These are phyloP conservation scores for Lasiosphaeris hirsuta DNA, from an alignment of 495 filamentous ascomycete species.

Conservation along the genomic window DNA sequence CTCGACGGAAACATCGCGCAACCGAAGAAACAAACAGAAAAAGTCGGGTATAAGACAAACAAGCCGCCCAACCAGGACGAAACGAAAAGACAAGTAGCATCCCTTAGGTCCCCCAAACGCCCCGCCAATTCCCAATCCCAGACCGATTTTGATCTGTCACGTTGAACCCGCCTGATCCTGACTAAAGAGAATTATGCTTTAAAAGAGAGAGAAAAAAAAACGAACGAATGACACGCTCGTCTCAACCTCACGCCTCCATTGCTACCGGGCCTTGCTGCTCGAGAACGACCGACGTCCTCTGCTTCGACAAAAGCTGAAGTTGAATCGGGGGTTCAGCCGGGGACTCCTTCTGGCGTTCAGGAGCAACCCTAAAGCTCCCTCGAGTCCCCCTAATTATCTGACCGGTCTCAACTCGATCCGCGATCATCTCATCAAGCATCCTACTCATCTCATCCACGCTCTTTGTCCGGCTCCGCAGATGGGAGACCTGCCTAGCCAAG, in stretches of 20 bases:
- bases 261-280: constrained; percentile 23
- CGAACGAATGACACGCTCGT: not conserved
- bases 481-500: constrained; percentile 33
- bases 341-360: constrained; percentile 22
- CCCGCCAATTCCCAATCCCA: constrained; percentile 5
- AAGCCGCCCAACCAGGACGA: constrained; percentile 9
- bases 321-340: constrained; percentile 28
- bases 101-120: constrained; percentile 3
- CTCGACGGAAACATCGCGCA: not conserved
- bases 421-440: constrained; percentile 93
- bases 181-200: constrained; percentile 1
- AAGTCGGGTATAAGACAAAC: constrained; percentile 26
- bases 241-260: constrained; percentile 32
- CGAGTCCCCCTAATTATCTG: constrained; percentile 57
- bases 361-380: constrained; percentile 52
- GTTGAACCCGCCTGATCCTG: not conserved
- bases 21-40: constrained; percentile 7
- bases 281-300: constrained; percentile 26
- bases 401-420: constrained; percentile 72
- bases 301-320: constrained; percentile 35
- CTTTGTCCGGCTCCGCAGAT: constrained; percentile 54
- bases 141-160: constrained; percentile 3
- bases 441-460: constrained; percentile 85
- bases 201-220: constrained; percentile 10
- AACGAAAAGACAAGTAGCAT: constrained; percentile 11